Conservation (phyloP, 352 stramenopile species). For the Phytophthora europaea region DNA sequence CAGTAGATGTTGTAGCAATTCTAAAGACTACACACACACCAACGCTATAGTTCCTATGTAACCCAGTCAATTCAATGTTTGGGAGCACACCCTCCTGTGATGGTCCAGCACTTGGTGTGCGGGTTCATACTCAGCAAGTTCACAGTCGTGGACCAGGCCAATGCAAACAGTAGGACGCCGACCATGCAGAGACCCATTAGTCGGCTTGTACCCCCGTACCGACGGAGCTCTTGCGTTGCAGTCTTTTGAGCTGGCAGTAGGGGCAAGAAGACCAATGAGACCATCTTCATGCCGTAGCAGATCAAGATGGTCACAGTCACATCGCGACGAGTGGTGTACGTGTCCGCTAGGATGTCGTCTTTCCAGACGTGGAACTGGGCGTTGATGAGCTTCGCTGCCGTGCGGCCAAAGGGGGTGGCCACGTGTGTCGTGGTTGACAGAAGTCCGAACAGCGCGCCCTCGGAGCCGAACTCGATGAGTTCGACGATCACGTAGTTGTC, state of each 20-base stretch:
- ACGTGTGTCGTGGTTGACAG: slow-evolving; percentile 56
- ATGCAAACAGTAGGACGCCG: slow-evolving; percentile 25
- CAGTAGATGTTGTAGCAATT: background rate
- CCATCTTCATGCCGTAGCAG: slow-evolving; percentile 57
- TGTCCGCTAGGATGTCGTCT: slow-evolving; percentile 46
- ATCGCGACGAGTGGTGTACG: slow-evolving; percentile 46
- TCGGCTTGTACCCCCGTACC: slow-evolving; percentile 29
- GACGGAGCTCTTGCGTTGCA: slow-evolving; percentile 44
- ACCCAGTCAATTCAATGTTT: slow-evolving; percentile 2
- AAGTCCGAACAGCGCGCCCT: slow-evolving; percentile 55
- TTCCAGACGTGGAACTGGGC: slow-evolving; percentile 53
- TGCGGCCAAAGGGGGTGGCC: slow-evolving; percentile 40
- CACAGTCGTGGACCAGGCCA: slow-evolving; percentile 33
- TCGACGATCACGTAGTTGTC: slow-evolving; percentile 59
- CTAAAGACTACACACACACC: background rate
- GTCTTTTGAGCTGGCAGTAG: slow-evolving; percentile 51
- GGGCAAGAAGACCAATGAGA: slow-evolving; percentile 48
- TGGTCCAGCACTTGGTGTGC: slow-evolving; percentile 47
- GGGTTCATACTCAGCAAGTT: slow-evolving; percentile 54
- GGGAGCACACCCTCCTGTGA: slow-evolving; percentile 51
- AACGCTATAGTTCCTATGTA: too few species aligned
- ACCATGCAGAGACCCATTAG: slow-evolving; percentile 35
- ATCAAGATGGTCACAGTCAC: slow-evolving; percentile 57
- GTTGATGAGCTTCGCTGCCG: slow-evolving; percentile 52
- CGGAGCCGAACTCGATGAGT: slow-evolving; percentile 50